Evolutionary conservation across 129 eudicot genomes (phyloP).

Genomic region (Saussurea involucrata): DNA sequence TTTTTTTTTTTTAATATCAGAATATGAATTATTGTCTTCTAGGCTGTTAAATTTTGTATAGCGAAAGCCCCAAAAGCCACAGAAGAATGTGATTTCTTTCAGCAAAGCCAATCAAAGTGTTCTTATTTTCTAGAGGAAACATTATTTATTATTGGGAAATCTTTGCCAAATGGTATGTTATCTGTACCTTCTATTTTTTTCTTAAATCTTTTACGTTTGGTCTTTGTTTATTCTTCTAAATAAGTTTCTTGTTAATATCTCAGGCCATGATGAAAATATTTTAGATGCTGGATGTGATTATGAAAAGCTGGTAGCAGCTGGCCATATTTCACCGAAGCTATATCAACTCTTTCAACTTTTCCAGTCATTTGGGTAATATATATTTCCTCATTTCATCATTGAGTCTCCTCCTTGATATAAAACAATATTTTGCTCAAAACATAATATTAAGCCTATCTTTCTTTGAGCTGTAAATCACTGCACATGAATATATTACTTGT

Average conservation of each 20-base stretch:
- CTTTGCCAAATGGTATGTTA: conserved; percentile 51
- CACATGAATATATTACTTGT: background rate
- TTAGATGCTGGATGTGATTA: conserved; percentile 35
- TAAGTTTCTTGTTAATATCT: conserved; percentile 16
- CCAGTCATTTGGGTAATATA: conserved; percentile 51
- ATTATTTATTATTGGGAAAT: conserved; percentile 30
- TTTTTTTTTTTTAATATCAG: background rate
- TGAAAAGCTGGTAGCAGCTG: conserved; percentile 34
- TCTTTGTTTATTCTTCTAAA: background rate
- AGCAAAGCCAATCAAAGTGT: conserved; percentile 35
- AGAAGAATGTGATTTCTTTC: conserved; percentile 38
- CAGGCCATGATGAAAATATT: conserved; percentile 49
- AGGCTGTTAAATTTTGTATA: conserved; percentile 67
- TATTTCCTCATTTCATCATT: conserved; percentile 6
- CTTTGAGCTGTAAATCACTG: background rate
- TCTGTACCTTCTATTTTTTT: background rate
- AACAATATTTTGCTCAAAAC: background rate
- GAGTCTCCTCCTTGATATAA: background rate
- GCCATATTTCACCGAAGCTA: conserved; percentile 64
- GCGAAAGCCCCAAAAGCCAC: conserved; percentile 30
- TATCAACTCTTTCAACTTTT: conserved; percentile 55
- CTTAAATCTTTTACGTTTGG: background rate
- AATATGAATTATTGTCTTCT: conserved; percentile 8
- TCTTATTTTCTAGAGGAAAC: conserved; percentile 49
- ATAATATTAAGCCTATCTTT: background rate